These are phyloP conservation scores for Moesziomyces parantarcticus DNA, from an alignment of 1,284 basidiomycete species.

Conservation along the genomic window DNA sequence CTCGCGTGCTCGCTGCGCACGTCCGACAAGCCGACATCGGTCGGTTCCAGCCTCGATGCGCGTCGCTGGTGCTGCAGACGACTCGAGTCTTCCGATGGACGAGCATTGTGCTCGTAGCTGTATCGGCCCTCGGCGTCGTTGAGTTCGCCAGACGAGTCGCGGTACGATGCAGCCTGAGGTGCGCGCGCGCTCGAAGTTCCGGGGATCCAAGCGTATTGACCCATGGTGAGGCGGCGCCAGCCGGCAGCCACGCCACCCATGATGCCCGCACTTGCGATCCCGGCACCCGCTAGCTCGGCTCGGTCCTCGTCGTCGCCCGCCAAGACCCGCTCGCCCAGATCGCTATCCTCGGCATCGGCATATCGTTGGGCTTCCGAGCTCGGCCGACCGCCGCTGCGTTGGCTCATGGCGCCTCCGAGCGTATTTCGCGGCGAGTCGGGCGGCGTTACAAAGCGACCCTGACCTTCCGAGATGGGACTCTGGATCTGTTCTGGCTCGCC, in stretches of 20 bases:
- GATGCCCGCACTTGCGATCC: constrained; percentile 40
- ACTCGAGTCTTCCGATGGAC: constrained; percentile 30
- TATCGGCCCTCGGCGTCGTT: constrained; percentile 20
- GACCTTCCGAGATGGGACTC: constrained; percentile 5
- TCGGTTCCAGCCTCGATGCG: constrained; percentile 19
- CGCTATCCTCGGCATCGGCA: constrained; percentile 7
- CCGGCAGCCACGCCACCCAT: constrained; percentile 50
- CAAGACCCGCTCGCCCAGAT: neutral
- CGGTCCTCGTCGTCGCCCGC: neutral
- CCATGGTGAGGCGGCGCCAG: constrained; percentile 54
- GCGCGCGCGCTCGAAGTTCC: constrained; percentile 10
- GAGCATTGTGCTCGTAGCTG: constrained; percentile 18
- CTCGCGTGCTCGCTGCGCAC: constrained; percentile 51
- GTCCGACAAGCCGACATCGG: constrained; percentile 29
- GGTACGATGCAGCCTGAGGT: constrained; percentile 6
- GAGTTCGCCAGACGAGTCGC: constrained; percentile 28
- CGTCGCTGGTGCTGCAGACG: constrained; percentile 14
- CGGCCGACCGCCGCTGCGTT: constrained; percentile 4
- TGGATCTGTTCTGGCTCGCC: constrained; percentile 11
- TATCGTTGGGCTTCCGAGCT: constrained; percentile 10
- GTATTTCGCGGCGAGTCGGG: constrained; percentile 24
- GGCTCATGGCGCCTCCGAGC: constrained; percentile 3
- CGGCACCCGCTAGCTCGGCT: constrained; percentile 9
- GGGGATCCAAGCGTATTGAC: constrained; percentile 45
- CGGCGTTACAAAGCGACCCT: constrained; percentile 29